Percentiles rank a stretch among this genome's conserved stretches.
Evolutionary conservation across 441 rosid genomes (phyloP).

Genomic region (Adansonia grandidieri): DNA sequence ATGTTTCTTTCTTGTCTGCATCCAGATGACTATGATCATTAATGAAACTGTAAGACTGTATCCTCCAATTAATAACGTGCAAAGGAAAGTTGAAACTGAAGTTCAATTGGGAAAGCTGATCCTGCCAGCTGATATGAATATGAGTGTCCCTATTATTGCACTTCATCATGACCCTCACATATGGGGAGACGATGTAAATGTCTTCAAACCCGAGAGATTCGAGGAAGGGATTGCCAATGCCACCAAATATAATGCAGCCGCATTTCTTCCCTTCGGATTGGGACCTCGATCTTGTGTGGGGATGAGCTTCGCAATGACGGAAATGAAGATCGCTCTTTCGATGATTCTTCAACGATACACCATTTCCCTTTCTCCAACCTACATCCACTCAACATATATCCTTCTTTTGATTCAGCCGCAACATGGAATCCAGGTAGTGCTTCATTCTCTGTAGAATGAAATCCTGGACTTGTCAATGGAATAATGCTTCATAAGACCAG

Average conservation of each 20-base stretch:
- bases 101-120: constrained; percentile 39
- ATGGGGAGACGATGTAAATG: constrained; percentile 30
- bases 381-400: constrained; percentile 38
- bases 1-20: not conserved
- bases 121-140: constrained; percentile 30
- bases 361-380: constrained; percentile 44
- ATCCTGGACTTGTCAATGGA: not conserved
- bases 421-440: constrained; percentile 45
- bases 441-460: constrained; percentile 19
- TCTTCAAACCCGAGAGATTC: constrained; percentile 55
- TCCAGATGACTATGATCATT: constrained; percentile 15
- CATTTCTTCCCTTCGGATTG: constrained; percentile 40
- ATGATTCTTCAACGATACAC: constrained; percentile 53
- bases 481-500: too few relatives aligned
- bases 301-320: constrained; percentile 38
- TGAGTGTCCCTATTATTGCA: constrained; percentile 31
- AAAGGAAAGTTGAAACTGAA: constrained; percentile 33
- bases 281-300: constrained; percentile 43
- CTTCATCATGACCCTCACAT: constrained; percentile 40
- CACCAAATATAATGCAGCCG: constrained; percentile 38
- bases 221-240: constrained; percentile 53
- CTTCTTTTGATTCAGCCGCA: constrained; percentile 32
- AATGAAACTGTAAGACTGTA: constrained; percentile 37
- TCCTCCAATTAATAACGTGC: constrained; percentile 23
- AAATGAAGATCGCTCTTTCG: constrained; percentile 41